phyloP scores from a whole-genome alignment of 495 filamentous ascomycete species.

The Podospora tetraspora region DNA sequence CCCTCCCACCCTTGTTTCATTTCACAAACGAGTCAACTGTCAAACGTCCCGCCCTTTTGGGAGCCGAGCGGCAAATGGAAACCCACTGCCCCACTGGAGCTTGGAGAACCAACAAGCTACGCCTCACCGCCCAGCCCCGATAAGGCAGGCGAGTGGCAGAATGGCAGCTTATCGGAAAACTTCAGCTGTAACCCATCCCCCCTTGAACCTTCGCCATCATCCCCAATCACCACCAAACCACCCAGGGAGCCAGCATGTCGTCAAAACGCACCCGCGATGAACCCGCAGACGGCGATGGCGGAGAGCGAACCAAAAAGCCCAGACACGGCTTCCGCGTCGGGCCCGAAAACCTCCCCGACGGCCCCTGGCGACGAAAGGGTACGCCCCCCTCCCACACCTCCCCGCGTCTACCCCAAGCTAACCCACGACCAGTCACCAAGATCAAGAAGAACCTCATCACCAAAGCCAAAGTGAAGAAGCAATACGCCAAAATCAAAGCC shows the following conservation, averaged over 20 bases:
- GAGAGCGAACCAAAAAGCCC: slow-evolving; percentile 39
- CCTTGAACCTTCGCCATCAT: too few relatives aligned
- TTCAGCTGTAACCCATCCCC: neutral
- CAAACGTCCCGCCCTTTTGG: neutral
- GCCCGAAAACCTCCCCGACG: slow-evolving; percentile 89
- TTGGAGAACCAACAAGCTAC: neutral
- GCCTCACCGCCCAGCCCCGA: slow-evolving; percentile 5
- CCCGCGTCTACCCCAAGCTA: slow-evolving; percentile 5
- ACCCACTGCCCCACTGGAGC: neutral
- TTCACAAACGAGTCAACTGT: neutral
- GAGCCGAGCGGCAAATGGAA: neutral
- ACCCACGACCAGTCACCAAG: slow-evolving; percentile 62
- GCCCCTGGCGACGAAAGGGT: slow-evolving; percentile 88
- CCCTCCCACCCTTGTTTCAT: neutral
- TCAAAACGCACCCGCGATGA: slow-evolving; percentile 57
- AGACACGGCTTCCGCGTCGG: slow-evolving; percentile 64
- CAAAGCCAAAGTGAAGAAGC: slow-evolving; percentile 90
- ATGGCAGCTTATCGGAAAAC: slow-evolving; percentile 6
- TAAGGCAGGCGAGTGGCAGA: slow-evolving; percentile 2
- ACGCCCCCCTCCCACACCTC: slow-evolving; percentile 9
- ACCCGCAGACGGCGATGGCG: slow-evolving; percentile 20
- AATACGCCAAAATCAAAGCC: slow-evolving; percentile 82
- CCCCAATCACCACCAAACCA: slow-evolving; percentile 14
- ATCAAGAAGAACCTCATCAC: slow-evolving; percentile 87
- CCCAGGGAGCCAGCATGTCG: slow-evolving; percentile 45